Percentiles rank a stretch among this genome's conserved stretches.
These are phyloP conservation scores for Neopestalotiopsis rosae DNA, from an alignment of 2,329 filamentous ascomycete genomes.

Conservation along the genomic window DNA sequence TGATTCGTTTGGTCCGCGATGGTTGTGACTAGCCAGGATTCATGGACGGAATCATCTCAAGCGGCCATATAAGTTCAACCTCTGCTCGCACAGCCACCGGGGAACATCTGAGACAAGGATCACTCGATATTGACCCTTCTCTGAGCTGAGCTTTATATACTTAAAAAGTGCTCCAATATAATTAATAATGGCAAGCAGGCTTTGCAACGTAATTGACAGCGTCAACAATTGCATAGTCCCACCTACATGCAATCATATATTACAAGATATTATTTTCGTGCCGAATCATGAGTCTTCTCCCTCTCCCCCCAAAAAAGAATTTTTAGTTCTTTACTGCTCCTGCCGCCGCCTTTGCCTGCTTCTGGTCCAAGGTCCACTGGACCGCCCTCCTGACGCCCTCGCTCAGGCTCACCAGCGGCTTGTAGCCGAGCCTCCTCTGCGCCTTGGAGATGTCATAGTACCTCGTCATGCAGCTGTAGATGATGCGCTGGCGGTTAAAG, in stretches of 20 bases:
- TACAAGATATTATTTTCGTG: background rate
- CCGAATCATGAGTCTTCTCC: background rate
- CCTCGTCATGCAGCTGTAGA: slow-evolving; percentile 75
- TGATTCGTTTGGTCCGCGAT: background rate
- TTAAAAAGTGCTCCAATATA: too few relatives aligned
- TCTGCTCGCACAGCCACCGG: too few relatives aligned
- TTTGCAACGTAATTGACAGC: background rate
- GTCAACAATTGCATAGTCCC: background rate
- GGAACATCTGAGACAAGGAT: background rate
- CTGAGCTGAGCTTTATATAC: too few relatives aligned
- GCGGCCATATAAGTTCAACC: too few relatives aligned
- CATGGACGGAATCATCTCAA: too few relatives aligned
- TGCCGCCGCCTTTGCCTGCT: background rate
- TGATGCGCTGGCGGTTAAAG: slow-evolving; percentile 64
- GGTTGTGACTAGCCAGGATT: too few relatives aligned
- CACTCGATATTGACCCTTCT: background rate
- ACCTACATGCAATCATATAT: background rate
- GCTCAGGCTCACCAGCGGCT: slow-evolving; percentile 68
- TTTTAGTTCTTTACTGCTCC: background rate
- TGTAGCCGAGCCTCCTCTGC: slow-evolving; percentile 71
- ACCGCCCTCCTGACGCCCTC: slow-evolving; percentile 66
- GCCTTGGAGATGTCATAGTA: slow-evolving; percentile 83
- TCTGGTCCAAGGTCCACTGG: slow-evolving; percentile 54
- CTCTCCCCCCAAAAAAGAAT: background rate
- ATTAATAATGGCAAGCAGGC: background rate